Percentiles rank a stretch among this genome's conserved stretches.
phyloP scores from a whole-genome alignment of 179 eudicot species.

The Amaranthus tricolor region DNA sequence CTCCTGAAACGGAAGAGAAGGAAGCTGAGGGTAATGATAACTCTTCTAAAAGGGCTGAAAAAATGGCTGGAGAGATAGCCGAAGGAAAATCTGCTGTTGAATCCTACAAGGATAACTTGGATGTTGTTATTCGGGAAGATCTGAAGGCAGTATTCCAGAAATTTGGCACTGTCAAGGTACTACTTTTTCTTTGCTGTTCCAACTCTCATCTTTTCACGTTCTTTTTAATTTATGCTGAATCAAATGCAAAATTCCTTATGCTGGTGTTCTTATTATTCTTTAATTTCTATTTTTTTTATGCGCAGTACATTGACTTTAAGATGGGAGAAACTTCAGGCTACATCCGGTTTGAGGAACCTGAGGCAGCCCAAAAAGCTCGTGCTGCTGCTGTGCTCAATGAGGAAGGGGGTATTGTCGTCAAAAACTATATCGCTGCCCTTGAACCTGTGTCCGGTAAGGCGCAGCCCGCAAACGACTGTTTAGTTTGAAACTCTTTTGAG shows the following conservation, averaged over 20 bases:
- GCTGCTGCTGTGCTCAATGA: constrained; percentile 86
- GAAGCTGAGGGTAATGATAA: constrained; percentile 45
- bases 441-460: constrained; percentile 84
- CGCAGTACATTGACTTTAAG: constrained; percentile 76
- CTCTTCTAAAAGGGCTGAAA: constrained; percentile 31
- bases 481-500: background rate
- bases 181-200: background rate
- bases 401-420: constrained; percentile 77
- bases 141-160: constrained; percentile 63
- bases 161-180: constrained; percentile 89
- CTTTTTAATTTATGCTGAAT: background rate
- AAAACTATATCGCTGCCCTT: constrained; percentile 68
- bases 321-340: constrained; percentile 78
- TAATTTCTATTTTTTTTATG: constrained; percentile 6
- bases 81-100: constrained; percentile 30
- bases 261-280: background rate
- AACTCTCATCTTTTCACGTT: background rate
- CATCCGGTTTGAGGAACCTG: constrained; percentile 83
- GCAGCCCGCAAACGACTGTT: constrained; percentile 12
- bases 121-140: constrained; percentile 83
- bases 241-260: background rate
- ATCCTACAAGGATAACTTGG: constrained; percentile 48
- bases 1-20: constrained; percentile 40
- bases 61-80: constrained; percentile 32
- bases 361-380: constrained; percentile 78